Percentiles rank a stretch among this genome's conserved stretches.
These are phyloP conservation scores for Borovskyia barvae DNA, from an alignment of 208 protist genomes.

Conservation along the genomic window DNA sequence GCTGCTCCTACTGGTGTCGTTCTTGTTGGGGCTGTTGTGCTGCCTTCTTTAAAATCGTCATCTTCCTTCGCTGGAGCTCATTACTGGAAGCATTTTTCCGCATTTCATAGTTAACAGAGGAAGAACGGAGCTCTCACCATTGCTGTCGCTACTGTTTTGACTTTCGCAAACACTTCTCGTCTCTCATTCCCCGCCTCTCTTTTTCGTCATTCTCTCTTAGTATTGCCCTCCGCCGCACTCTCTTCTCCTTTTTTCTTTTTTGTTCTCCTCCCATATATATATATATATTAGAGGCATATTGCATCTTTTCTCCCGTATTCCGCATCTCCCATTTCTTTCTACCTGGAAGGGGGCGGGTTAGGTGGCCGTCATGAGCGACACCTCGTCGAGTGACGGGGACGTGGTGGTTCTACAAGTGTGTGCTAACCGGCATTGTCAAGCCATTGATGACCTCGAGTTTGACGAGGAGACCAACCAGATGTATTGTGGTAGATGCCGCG, in stretches of 20 bases:
- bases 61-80: too few species aligned
- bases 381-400: conserved; percentile 72
- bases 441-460: conserved; percentile 75
- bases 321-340: background rate
- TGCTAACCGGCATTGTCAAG: conserved; percentile 59
- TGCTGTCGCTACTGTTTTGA: too few species aligned
- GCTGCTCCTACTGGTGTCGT: too few species aligned
- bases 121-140: too few species aligned
- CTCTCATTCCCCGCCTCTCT: too few species aligned
- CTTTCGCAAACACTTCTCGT: too few species aligned
- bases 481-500: conserved; percentile 75
- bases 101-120: too few species aligned
- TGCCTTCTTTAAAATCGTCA: too few species aligned
- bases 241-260: conserved; percentile 5
- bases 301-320: background rate
- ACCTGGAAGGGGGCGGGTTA: background rate
- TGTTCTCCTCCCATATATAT: background rate
- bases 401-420: conserved; percentile 80
- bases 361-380: conserved; percentile 12
- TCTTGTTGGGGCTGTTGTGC: too few species aligned
- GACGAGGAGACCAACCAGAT: conserved; percentile 67
- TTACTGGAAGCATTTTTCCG: too few species aligned
- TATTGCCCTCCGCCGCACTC: background rate
- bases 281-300: background rate
- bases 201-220: conserved; percentile 3